phyloP scores from a whole-genome alignment of 1,139 yeast genomes.

The Geotrichum carabidarum region DNA sequence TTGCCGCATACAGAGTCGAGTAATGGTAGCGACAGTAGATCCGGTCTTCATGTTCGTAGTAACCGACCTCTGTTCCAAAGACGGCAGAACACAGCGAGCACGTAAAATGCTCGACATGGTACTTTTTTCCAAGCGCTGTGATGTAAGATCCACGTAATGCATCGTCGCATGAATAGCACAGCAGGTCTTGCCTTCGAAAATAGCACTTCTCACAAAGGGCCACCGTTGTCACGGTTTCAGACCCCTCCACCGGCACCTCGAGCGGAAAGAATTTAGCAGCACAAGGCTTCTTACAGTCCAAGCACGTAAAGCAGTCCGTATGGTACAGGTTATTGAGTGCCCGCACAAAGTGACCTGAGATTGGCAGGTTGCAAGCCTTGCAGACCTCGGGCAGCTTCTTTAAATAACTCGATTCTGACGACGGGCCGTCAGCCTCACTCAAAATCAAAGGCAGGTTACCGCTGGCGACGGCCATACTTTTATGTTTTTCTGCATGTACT shows the following conservation, averaged over 20 bases:
- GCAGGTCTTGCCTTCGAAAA: slow-evolving; percentile 72
- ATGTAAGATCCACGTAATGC: slow-evolving; percentile 92
- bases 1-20: slow-evolving; percentile 74
- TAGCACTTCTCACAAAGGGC: slow-evolving; percentile 93
- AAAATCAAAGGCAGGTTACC: neutral
- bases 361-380: slow-evolving; percentile 58
- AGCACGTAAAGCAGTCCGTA: slow-evolving; percentile 80
- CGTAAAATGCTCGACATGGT: slow-evolving; percentile 92
- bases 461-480: slow-evolving; percentile 17
- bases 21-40: slow-evolving; percentile 92
- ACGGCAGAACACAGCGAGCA: slow-evolving; percentile 84
- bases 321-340: slow-evolving; percentile 79
- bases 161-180: slow-evolving; percentile 77
- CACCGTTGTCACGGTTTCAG: slow-evolving; percentile 47
- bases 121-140: slow-evolving; percentile 86
- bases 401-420: slow-evolving; percentile 10
- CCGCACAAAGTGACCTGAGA: slow-evolving; percentile 77
- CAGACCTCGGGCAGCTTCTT: slow-evolving; percentile 40
- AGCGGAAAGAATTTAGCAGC: slow-evolving; percentile 66
- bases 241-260: slow-evolving; percentile 30
- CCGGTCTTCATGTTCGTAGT: slow-evolving; percentile 78
- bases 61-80: slow-evolving; percentile 88
- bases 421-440: slow-evolving; percentile 7
- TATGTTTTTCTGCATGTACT: slow-evolving; percentile 14
- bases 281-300: slow-evolving; percentile 74